These are phyloP conservation scores for Litsea cubeba DNA, from an alignment of 164 flowering plant genomes.

Conservation along the genomic window DNA sequence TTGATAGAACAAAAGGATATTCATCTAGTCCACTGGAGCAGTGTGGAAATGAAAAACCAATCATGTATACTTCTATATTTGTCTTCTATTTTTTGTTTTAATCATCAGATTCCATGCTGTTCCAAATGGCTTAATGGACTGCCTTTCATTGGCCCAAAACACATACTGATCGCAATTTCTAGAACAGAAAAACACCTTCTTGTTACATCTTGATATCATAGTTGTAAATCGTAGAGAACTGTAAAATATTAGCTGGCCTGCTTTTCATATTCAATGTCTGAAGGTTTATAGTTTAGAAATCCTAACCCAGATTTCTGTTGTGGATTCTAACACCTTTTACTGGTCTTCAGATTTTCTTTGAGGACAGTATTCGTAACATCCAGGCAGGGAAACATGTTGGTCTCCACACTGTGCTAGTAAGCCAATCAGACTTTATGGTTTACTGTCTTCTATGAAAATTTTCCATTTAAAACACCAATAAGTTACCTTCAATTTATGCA, in stretches of 20 bases:
- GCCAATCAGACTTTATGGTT: slow-evolving; percentile 4
- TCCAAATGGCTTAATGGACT: too few species aligned
- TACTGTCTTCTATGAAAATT: not conserved
- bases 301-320: not conserved
- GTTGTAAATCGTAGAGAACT: not conserved
- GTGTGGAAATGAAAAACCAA: not conserved
- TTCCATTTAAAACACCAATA: not conserved
- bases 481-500: slow-evolving; percentile 10
- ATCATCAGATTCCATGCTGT: too few species aligned
- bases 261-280: not conserved
- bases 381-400: slow-evolving; percentile 64
- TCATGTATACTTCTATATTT: not conserved
- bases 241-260: not conserved
- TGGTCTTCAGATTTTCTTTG: slow-evolving; percentile 83
- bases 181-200: too few species aligned
- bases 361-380: slow-evolving; percentile 83
- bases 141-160: too few species aligned
- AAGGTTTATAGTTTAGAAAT: not conserved
- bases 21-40: not conserved
- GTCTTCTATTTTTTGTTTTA: not conserved
- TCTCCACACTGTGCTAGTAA: slow-evolving; percentile 86
- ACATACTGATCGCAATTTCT: too few species aligned
- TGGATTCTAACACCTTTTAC: not conserved
- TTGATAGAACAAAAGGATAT: not conserved
- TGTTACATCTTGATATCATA: not conserved